phyloP scores from a whole-genome alignment of 108 stramenopile species.

The Fragilariopsis cylindrus region DNA sequence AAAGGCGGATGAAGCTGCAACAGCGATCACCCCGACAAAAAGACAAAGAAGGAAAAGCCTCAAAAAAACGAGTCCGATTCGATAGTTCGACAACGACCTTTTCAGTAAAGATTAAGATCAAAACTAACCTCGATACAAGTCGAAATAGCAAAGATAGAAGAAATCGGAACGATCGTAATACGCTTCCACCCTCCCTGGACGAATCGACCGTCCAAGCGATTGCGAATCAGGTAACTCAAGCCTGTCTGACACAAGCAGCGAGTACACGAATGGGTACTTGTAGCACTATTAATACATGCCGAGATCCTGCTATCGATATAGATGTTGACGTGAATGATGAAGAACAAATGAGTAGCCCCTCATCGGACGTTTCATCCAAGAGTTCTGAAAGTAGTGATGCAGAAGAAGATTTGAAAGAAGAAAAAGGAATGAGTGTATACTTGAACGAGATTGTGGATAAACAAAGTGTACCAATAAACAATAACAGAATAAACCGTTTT shows the following conservation, averaged over 20 bases:
- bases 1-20: background rate
- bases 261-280: background rate
- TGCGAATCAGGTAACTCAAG: constrained; percentile 33
- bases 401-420: background rate
- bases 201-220: constrained; percentile 36
- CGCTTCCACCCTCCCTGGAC: constrained; percentile 17
- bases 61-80: constrained; percentile 12
- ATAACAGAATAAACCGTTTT: background rate
- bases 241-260: constrained; percentile 17
- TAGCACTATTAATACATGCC: background rate
- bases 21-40: background rate
- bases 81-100: constrained; percentile 33
- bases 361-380: background rate
- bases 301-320: background rate
- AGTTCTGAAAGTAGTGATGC: background rate
- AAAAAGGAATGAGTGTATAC: background rate
- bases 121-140: constrained; percentile 20
- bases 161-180: background rate
- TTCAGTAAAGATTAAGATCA: constrained; percentile 34
- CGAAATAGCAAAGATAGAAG: background rate
- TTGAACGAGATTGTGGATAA: background rate
- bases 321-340: constrained; percentile 9
- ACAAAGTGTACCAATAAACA: background rate
- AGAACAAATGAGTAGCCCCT: background rate
- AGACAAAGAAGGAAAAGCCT: background rate